Percentiles rank a stretch among this genome's conserved stretches.
These are phyloP conservation scores for Epichloe uncinata DNA, from an alignment of 2,329 filamentous ascomycete species.

Conservation along the genomic window DNA sequence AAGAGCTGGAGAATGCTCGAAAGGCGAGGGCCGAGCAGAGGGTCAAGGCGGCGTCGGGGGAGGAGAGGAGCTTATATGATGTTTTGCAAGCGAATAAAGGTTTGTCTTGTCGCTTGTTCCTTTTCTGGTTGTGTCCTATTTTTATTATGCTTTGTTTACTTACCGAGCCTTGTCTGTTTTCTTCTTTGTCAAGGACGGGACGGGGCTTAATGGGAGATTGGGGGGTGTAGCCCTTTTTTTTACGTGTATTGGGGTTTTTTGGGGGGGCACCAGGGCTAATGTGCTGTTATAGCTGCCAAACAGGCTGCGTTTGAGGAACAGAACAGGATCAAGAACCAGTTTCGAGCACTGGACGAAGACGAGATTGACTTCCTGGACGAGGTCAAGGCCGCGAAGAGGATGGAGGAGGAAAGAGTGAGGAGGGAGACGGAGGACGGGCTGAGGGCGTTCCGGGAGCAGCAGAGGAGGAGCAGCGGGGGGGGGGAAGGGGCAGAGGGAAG, in stretches of 20 bases:
- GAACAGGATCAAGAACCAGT: slow-evolving; percentile 60
- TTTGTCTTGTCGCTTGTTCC: too few relatives aligned
- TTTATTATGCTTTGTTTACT: too few relatives aligned
- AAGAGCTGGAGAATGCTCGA: slow-evolving; percentile 49
- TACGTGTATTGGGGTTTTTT: too few relatives aligned
- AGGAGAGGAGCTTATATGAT: slow-evolving; percentile 56
- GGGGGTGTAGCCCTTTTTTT: background rate
- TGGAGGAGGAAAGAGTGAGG: slow-evolving; percentile 40
- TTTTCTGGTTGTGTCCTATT: too few relatives aligned
- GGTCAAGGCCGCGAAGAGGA: slow-evolving; percentile 33
- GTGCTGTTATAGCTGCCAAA: slow-evolving; percentile 47
- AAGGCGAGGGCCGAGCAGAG: slow-evolving; percentile 38
- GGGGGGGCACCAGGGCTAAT: too few relatives aligned
- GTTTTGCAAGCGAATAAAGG: slow-evolving; percentile 73
- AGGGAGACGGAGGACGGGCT: slow-evolving; percentile 45
- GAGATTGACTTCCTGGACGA: slow-evolving; percentile 63
- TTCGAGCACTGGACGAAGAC: slow-evolving; percentile 63
- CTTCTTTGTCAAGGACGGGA: background rate
- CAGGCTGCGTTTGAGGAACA: slow-evolving; percentile 72
- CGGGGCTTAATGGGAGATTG: too few relatives aligned
- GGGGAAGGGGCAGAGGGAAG: slow-evolving; percentile 23
- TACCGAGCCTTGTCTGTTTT: background rate
- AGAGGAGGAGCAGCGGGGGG: slow-evolving; percentile 22
- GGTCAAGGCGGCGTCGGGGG: slow-evolving; percentile 25
- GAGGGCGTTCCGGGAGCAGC: slow-evolving; percentile 39